Evolutionary conservation across 257 asterid genomes (phyloP), one percentile per base, ranked within the genome.

Genomic region (Fraxinus cuspidata): DNA sequence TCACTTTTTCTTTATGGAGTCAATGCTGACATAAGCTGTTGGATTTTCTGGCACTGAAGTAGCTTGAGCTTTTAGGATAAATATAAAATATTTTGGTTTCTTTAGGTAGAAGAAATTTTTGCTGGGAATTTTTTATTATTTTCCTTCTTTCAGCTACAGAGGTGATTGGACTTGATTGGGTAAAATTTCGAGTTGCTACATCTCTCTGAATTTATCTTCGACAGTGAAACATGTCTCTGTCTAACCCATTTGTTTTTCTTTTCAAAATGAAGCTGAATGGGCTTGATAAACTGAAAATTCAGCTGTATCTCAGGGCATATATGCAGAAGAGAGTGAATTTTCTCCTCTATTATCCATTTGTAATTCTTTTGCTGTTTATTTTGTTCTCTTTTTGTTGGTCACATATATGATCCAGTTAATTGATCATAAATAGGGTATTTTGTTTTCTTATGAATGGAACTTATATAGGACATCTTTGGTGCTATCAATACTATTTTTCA

Each of bases 401-500:
- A 6, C 40, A 19, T 37, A 49, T 40, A 11, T 53, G 68, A 63
- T 58, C 51, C 71, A 60, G 73, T 81, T 64, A 16, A n/a, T 38
- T 68, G 19, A 38, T 76, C 72, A 56, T 60, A 51, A 34, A 71
- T 51, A 40, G 29, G 28, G 32, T 34, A 11, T 63, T 74, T 7
- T 35, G 69, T 34, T 75, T 32, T 76, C 63, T 68, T 79, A 27
- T 29, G 1, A 40, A 69, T 70, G 40, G 72, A 77, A 42, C 71
- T 74, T 82, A 56, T 64, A 78, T 32, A 66, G 72, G 72, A 77
- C 60, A 81, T 53, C 25, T 71, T 71, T 64, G 44, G 68, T 31
- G 28, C 70, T 44, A 80, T 75, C 28, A 32, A 16, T 38, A 42
- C 76, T 77, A 73, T 70, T 84, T 58, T 84, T 81, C 90, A 91